Base-by-base conservation (phyloP, 768 basidiomycete genomes). In the Russula compacta region DNA sequence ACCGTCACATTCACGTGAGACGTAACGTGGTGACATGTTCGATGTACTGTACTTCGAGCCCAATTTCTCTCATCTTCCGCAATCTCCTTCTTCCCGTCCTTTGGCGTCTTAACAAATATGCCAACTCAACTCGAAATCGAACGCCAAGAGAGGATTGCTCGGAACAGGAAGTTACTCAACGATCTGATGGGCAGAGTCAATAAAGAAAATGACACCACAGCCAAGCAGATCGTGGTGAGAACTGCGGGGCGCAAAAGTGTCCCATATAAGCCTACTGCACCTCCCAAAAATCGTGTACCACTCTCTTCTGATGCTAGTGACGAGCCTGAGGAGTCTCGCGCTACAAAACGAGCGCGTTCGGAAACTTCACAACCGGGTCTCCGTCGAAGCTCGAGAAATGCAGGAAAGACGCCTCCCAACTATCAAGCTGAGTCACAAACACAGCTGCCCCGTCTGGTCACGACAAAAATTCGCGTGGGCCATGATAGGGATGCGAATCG, bases 351-450 rank as follows among this genome's bases (percentile, higher is more conserved):
- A 32, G 59, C 43, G 7, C 59, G 63, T 32, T 15, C 42, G 9
- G 50, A 61, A 32, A 32, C 33, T 40, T 39, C 54, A 36, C 59
- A 54, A 38, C 59, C 67, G 6, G 76, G 75, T 10, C 66, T 77
- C 56, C 81, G 90, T n/a, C 76, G 91, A 54, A 92, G 89, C 69
- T 74, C 80, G 47, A 79, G 90, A 53, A 84, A 84, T 63, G 75
- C 78, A 4, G 84, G 83, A 1, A 86, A 83, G 66, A 71, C 68
- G 14, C 70, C 9, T 9, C 56, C 83, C 3, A 76, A 86, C 71
- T 85, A 87, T 24, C 81, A 84, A 63, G 75, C 73, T 32, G 69
- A 70, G 43, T 53, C 60, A 67, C 33, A 70, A 17, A 43, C 36
- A 12, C 56, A 39, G 17, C 40, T 52, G 0, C 58, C 62, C 44